These are phyloP conservation scores for Wickerhamomyces sp. DNA, from an alignment of 1,139 yeast species.

Conservation along the genomic window DNA sequence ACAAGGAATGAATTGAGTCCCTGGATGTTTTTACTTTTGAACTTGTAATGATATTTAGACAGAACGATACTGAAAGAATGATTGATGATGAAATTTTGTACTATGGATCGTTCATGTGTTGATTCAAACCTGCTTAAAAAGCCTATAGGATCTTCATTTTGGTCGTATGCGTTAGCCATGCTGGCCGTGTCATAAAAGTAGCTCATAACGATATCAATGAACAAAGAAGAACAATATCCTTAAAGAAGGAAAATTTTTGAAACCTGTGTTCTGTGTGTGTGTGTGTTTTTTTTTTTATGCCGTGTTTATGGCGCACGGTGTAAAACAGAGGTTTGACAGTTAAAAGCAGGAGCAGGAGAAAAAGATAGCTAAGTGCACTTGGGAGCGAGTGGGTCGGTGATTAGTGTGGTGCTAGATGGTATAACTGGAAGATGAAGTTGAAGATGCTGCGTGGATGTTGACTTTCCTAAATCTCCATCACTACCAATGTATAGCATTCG, in stretches of 20 bases:
- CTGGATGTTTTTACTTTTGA: constrained; percentile 1
- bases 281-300: too few species aligned
- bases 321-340: neutral
- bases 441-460: too few species aligned
- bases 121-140: neutral
- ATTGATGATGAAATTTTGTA: neutral
- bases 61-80: constrained; percentile 2
- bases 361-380: constrained; percentile 3
- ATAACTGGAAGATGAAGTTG: too few species aligned
- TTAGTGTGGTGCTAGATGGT: too few species aligned
- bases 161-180: too few species aligned
- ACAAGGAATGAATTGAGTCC: constrained; percentile 4
- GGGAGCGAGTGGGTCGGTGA: too few species aligned
- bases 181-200: neutral
- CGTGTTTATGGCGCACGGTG: constrained; percentile 1
- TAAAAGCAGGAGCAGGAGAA: neutral
- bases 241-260: neutral
- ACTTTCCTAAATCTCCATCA: too few species aligned
- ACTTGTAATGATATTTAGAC: constrained; percentile 1
- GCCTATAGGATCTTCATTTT: too few species aligned
- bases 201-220: neutral
- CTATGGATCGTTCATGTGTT: neutral
- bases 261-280: too few species aligned
- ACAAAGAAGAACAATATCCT: neutral
- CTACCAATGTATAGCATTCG: too few species aligned